Evolutionary conservation across 2,329 filamentous ascomycete species (phyloP).

Genomic region (Hypomyces perniciosus): DNA sequence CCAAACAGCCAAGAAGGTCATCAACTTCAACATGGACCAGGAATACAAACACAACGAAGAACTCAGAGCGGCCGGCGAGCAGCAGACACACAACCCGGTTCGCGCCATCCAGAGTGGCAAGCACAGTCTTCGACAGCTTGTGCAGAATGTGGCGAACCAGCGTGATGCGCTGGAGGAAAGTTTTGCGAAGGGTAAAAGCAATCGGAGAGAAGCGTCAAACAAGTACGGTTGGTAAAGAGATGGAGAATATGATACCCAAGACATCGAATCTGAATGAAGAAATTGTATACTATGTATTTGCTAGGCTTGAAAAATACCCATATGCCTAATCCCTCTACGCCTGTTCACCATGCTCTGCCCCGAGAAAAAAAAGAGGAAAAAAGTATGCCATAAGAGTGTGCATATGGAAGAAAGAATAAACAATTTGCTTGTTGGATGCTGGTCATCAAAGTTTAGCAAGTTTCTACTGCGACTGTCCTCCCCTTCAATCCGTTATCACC

Average conservation of each 20-base stretch:
- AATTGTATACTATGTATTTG: background rate
- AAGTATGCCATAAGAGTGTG: background rate
- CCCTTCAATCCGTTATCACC: conserved; percentile 39
- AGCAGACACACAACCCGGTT: conserved; percentile 73
- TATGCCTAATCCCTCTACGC: conserved; percentile 1
- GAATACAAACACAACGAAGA: conserved; percentile 85
- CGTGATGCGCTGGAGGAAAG: conserved; percentile 86
- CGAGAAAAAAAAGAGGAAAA: conserved; percentile 3
- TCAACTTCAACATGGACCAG: conserved; percentile 82
- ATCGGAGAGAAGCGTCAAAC: conserved; percentile 73
- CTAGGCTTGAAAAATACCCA: background rate
- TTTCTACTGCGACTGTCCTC: conserved; percentile 47
- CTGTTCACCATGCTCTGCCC: conserved; percentile 10
- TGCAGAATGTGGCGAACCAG: conserved; percentile 76
- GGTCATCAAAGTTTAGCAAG: conserved; percentile 33
- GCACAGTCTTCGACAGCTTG: conserved; percentile 81
- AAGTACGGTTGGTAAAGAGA: conserved; percentile 69
- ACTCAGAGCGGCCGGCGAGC: conserved; percentile 62
- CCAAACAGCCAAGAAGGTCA: conserved; percentile 49
- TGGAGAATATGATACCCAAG: background rate
- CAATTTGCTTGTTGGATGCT: background rate
- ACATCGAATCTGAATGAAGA: background rate
- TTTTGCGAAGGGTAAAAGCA: conserved; percentile 74
- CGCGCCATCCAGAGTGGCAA: conserved; percentile 77
- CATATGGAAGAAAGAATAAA: background rate